These are phyloP conservation scores for Trichophaea hybrida DNA, from an alignment of 2,329 filamentous ascomycete genomes.

Conservation along the genomic window DNA sequence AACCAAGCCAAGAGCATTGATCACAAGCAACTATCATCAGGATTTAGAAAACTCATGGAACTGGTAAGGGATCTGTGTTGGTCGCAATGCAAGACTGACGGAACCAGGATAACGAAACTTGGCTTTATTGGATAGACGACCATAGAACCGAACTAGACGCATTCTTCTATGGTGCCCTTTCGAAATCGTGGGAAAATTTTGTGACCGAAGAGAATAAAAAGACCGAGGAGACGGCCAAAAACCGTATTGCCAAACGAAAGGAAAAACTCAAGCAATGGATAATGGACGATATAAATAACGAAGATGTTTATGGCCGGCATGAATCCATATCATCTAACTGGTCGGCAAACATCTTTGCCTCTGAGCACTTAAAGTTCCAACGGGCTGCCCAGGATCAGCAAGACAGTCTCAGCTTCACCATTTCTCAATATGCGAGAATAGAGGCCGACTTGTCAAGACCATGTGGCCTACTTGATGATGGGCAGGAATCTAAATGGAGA, in stretches of 20 bases:
- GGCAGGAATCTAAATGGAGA: conserved; percentile 58
- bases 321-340: conserved; percentile 77
- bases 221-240: conserved; percentile 60
- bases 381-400: conserved; percentile 82
- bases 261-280: conserved; percentile 75
- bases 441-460: conserved; percentile 63
- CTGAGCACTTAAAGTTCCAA: conserved; percentile 85
- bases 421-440: conserved; percentile 61
- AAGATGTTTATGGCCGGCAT: conserved; percentile 64
- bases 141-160: conserved; percentile 64
- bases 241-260: conserved; percentile 56
- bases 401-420: conserved; percentile 68
- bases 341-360: conserved; percentile 89
- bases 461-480: conserved; percentile 62
- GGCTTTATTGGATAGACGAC: conserved; percentile 75
- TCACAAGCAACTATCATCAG: conserved; percentile 55
- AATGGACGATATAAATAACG: conserved; percentile 49
- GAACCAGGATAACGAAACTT: conserved; percentile 59
- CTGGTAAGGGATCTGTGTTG: conserved; percentile 33
- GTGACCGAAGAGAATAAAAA: conserved; percentile 66
- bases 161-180: conserved; percentile 68
- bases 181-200: conserved; percentile 76
- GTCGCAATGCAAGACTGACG: conserved; percentile 6
- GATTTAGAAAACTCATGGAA: conserved; percentile 72
- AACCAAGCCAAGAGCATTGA: conserved; percentile 55